These are phyloP conservation scores for Poterioochromonas sp. DNA, from an alignment of 352 stramenopile genomes.

Conservation along the genomic window DNA sequence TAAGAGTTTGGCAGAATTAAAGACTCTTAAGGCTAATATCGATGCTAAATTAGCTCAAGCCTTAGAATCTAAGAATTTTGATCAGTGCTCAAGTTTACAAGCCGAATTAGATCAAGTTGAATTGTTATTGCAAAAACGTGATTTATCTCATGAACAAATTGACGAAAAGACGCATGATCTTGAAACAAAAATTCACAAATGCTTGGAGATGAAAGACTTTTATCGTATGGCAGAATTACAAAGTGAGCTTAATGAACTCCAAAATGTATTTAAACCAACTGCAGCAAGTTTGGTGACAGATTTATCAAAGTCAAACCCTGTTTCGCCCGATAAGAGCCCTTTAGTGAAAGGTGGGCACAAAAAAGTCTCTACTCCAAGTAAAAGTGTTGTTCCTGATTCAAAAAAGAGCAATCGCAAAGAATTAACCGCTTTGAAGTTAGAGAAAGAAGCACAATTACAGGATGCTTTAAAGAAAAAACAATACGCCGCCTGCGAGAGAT, in stretches of 20 bases:
- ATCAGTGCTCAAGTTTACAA: slow-evolving; percentile 36
- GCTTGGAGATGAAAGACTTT: slow-evolving; percentile 52
- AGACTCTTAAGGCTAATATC: slow-evolving; percentile 4
- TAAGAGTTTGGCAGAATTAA: slow-evolving; percentile 20
- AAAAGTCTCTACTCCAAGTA: slow-evolving; percentile 49
- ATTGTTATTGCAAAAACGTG: slow-evolving; percentile 41
- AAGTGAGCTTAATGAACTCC: slow-evolving; percentile 47
- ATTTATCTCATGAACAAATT: slow-evolving; percentile 52
- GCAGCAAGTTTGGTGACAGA: background rate
- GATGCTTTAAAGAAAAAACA: slow-evolving; percentile 50
- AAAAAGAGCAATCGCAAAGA: slow-evolving; percentile 42
- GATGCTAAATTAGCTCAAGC: slow-evolving; percentile 21
- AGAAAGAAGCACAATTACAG: slow-evolving; percentile 52
- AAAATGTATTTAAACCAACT: background rate
- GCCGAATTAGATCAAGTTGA: slow-evolving; percentile 48
- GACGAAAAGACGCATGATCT: slow-evolving; percentile 47
- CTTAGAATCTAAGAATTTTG: slow-evolving; percentile 36
- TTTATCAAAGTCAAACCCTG: background rate
- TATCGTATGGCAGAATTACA: slow-evolving; percentile 51
- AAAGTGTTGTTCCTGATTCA: slow-evolving; percentile 39
- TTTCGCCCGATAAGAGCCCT: background rate
- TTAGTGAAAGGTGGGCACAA: slow-evolving; percentile 28
- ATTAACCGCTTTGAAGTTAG: slow-evolving; percentile 48
- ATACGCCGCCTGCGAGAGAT: background rate
- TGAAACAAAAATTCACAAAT: slow-evolving; percentile 49